Evolutionary conservation across 441 rosid species (phyloP).

Genomic region (Hura crepitans): DNA sequence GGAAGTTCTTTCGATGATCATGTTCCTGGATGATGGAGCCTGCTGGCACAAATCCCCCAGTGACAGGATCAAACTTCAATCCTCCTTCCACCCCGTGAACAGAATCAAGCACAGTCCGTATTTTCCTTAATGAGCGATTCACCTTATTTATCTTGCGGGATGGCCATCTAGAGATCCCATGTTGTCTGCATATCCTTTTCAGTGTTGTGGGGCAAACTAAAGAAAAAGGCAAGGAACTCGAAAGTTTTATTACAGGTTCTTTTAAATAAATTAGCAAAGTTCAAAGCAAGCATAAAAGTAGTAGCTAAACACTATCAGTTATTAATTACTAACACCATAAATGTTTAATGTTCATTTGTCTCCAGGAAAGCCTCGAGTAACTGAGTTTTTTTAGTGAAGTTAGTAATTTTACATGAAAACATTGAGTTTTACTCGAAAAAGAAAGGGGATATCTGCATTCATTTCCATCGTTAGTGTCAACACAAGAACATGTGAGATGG

Average conservation of each 20-base stretch:
- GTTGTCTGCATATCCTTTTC: slow-evolving; percentile 95
- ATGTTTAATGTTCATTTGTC: neutral
- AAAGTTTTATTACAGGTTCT: slow-evolving; percentile 4
- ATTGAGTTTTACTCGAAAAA: neutral
- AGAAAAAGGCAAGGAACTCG: slow-evolving; percentile 24
- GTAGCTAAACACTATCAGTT: neutral
- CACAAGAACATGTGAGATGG: slow-evolving; percentile 14
- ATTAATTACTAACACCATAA: neutral
- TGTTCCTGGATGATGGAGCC: slow-evolving; percentile 40
- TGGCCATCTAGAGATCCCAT: slow-evolving; percentile 95
- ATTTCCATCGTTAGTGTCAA: neutral
- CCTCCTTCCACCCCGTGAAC: slow-evolving; percentile 93
- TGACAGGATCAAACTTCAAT: slow-evolving; percentile 63
- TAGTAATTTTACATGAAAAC: neutral
- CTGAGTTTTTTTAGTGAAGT: neutral
- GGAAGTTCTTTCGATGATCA: slow-evolving; percentile 32
- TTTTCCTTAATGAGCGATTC: slow-evolving; percentile 71
- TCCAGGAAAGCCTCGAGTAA: slow-evolving; percentile 6
- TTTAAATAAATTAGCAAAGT: neutral
- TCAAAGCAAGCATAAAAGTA: neutral
- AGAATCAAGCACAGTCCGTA: slow-evolving; percentile 77
- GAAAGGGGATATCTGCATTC: neutral
- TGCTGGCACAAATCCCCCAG: slow-evolving; percentile 65
- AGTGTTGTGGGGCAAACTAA: slow-evolving; percentile 92
- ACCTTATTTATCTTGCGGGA: slow-evolving; percentile 94